phyloP scores from a whole-genome alignment of 768 basidiomycete genomes.

The Suillus hirtellus region DNA sequence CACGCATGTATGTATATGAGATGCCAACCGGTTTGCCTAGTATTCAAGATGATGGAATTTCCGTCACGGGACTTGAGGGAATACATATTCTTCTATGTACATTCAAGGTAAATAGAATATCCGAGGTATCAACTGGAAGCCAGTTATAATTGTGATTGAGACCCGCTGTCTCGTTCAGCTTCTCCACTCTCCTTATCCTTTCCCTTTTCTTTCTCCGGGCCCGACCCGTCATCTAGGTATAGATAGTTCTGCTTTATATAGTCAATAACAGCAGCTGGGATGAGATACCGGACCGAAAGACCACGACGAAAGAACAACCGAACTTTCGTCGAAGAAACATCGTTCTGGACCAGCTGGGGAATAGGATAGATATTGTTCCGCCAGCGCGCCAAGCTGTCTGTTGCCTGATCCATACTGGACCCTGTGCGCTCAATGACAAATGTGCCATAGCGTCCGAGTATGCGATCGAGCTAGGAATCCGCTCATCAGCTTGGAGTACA shows the following conservation, averaged over 20 bases:
- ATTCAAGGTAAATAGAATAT: neutral
- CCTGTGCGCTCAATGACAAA: conserved; percentile 96
- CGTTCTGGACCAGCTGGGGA: conserved; percentile 94
- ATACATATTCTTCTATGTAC: neutral
- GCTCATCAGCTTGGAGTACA: conserved; percentile 1
- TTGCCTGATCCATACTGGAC: conserved; percentile 85
- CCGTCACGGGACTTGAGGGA: neutral
- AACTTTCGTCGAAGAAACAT: conserved; percentile 94
- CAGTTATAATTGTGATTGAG: neutral
- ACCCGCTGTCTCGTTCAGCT: conserved; percentile 1
- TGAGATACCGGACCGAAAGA: conserved; percentile 83
- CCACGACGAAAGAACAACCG: conserved; percentile 78
- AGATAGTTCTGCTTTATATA: conserved; percentile 89
- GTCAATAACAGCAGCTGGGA: conserved; percentile 88
- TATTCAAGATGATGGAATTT: neutral
- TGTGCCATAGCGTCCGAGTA: conserved; percentile 91
- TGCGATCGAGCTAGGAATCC: conserved; percentile 82
- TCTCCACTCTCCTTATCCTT: conserved; percentile 33
- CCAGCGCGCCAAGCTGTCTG: conserved; percentile 72
- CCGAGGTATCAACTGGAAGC: neutral
- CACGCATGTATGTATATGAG: neutral
- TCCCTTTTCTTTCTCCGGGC: conserved; percentile 38
- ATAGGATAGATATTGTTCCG: conserved; percentile 88
- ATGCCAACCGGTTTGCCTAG: neutral
- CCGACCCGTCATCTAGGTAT: conserved; percentile 62